Conservation (phyloP, 495 filamentous ascomycete genomes). For the Penicillium salamii region DNA sequence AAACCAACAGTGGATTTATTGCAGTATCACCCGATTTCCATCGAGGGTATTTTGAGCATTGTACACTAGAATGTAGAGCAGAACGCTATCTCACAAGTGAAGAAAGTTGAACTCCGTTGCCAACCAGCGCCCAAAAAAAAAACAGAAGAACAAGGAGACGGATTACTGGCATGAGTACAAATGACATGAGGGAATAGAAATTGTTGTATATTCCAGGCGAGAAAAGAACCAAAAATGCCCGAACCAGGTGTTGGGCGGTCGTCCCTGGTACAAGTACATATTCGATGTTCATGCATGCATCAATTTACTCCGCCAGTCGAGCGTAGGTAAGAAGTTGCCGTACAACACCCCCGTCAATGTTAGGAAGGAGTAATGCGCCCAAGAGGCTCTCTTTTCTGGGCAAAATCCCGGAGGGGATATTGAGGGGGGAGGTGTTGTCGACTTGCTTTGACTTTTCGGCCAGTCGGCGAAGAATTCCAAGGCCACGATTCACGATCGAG, state of each 20-base stretch:
- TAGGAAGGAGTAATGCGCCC: constrained; percentile 60
- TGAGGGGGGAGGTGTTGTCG: constrained; percentile 39
- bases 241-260: background rate
- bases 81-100: constrained; percentile 38
- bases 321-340: constrained; percentile 73
- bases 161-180: constrained; percentile 30
- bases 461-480: constrained; percentile 66
- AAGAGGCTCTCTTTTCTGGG: constrained; percentile 71
- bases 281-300: background rate
- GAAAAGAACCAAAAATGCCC: constrained; percentile 9
- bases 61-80: constrained; percentile 32
- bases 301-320: constrained; percentile 51
- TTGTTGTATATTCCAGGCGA: constrained; percentile 22
- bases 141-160: constrained; percentile 11
- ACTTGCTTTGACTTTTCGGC: constrained; percentile 69
- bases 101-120: constrained; percentile 16
- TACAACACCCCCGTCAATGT: constrained; percentile 59
- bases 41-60: constrained; percentile 45
- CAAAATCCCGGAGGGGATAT: constrained; percentile 61
- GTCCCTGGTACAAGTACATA: background rate
- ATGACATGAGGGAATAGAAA: constrained; percentile 30
- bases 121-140: constrained; percentile 24
- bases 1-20: constrained; percentile 22
- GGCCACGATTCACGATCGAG: constrained; percentile 65
- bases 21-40: constrained; percentile 29